Conservation (phyloP, 1,284 basidiomycete species). For the Pulchroboletus neoregius region DNA sequence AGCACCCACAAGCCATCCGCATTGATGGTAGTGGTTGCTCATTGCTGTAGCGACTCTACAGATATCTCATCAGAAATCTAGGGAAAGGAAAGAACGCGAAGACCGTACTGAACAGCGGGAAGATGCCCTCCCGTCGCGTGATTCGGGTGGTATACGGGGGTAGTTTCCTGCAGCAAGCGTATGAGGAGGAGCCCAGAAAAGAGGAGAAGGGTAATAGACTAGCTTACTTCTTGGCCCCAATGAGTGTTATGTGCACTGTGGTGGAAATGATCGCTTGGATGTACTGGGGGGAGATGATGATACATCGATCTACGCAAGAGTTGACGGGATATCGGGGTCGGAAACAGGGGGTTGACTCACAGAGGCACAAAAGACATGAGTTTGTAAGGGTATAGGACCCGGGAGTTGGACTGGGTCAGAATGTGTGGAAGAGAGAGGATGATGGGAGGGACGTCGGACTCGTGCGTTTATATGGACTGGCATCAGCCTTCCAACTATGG, state of each 20-base stretch:
- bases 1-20: slow-evolving; percentile 7
- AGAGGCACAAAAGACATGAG: neutral
- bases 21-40: neutral
- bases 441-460: neutral
- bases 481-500: neutral
- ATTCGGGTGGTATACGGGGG: neutral
- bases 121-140: neutral
- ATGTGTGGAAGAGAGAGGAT: too few relatives aligned
- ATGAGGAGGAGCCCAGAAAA: neutral
- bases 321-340: neutral
- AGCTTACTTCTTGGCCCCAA: neutral
- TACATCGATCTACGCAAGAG: neutral
- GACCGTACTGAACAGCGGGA: neutral
- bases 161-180: neutral
- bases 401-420: neutral
- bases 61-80: neutral
- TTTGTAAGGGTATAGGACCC: neutral
- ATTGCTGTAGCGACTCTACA: neutral
- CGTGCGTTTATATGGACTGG: neutral
- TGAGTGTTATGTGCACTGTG: neutral
- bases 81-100: neutral
- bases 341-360: neutral
- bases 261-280: too few relatives aligned
- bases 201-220: too few relatives aligned
- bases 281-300: neutral